phyloP scores from a whole-genome alignment of 2,329 filamentous ascomycete species.

The Spiromastix sp. region DNA sequence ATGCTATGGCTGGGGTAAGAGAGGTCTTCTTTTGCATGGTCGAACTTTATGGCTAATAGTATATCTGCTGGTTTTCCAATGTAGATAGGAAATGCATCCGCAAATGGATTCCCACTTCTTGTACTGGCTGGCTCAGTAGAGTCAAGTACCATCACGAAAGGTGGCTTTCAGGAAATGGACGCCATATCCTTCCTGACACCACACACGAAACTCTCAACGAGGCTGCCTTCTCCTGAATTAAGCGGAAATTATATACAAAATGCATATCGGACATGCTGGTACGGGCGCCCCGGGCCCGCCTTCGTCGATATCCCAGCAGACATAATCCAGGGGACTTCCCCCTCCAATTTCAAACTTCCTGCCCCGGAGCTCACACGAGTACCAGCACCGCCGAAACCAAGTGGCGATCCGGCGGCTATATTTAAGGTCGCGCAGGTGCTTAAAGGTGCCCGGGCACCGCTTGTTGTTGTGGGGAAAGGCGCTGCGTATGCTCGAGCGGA shows the following conservation, averaged over 20 bases:
- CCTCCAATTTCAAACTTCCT: constrained; percentile 7
- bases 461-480: constrained; percentile 47
- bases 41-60: too few relatives aligned
- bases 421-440: constrained; percentile 35
- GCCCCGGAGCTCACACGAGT: constrained; percentile 21
- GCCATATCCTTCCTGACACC: constrained; percentile 43
- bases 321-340: constrained; percentile 35
- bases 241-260: constrained; percentile 39
- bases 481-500: constrained; percentile 46
- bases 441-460: constrained; percentile 38
- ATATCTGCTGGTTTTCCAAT: background rate
- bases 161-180: constrained; percentile 49
- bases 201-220: constrained; percentile 42
- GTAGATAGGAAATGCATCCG: constrained; percentile 40
- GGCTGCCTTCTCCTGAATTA: constrained; percentile 36
- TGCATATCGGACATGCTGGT: constrained; percentile 44
- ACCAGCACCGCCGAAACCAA: constrained; percentile 32
- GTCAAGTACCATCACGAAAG: constrained; percentile 41
- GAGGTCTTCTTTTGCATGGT: constrained; percentile 1
- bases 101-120: constrained; percentile 46
- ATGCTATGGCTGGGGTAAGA: constrained; percentile 46
- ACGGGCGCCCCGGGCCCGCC: constrained; percentile 42
- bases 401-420: constrained; percentile 35
- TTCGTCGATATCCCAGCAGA: constrained; percentile 49
- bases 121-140: constrained; percentile 46